Evolutionary conservation across 345 rosid species (phyloP), one percentile per base, ranked within the genome.

Genomic region (Leavenworthia alabamica): DNA sequence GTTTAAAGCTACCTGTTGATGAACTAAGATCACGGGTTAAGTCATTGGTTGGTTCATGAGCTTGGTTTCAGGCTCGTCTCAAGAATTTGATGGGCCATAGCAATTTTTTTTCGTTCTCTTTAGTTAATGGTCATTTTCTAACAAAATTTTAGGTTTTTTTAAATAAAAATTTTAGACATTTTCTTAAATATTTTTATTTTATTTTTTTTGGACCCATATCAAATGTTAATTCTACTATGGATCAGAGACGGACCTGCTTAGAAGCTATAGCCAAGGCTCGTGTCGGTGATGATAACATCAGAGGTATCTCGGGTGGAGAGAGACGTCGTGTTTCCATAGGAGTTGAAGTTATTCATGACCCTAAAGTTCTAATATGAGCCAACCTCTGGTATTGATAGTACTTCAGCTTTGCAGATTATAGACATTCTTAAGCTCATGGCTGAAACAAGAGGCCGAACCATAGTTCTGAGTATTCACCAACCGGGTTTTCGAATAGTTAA

Each of bases 291-390:
- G 95, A 86, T 9, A 70, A 80, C 28, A 71, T 82, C 46, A 89
- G 99, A 7, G 99, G 97, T 52, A 82, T 94, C 33, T 94, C 99
- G 0, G 99, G 99, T 4, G 99, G 99, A 6, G 96, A 94, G 75
- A 80, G 90, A 74, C 89, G 96, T 3, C 83, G 99, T 11, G 97
- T 94, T 32, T 94, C 97, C 0, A 90, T 94, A 5, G 99, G 99
- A 54, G 92, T 94, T 14, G 99, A 90, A 35, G 92, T 80, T 9
- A 78, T 90, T 24, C 99, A 94, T 19, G 95, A 90, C 50, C 99
- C 99, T 0, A 68, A 80, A 75, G 96, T 94, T 17, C 61, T 90
- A 16, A 87, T 94, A 94, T 55, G 99, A 94, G 46, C 99, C 98
- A 24, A 93, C 99, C 49, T 93, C 99, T 1, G 99, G 99, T 8